phyloP scores from a whole-genome alignment of 2,329 filamentous ascomycete genomes.

The Cordyceps fumosorosea region DNA sequence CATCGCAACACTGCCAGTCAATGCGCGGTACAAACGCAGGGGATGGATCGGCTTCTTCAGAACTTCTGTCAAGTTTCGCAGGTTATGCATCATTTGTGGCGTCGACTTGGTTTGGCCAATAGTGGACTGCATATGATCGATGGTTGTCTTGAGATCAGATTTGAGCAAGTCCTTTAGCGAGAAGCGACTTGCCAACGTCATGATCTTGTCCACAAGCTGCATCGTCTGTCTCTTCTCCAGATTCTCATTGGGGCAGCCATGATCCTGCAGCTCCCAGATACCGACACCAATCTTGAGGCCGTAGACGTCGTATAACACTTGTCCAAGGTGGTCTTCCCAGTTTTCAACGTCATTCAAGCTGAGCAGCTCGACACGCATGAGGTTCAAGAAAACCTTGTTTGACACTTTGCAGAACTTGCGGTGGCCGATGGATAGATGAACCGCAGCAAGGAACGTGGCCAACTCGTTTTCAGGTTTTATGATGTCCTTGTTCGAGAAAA shows the following conservation, averaged over 20 bases:
- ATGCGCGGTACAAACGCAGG: constrained; percentile 68
- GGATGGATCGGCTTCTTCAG: constrained; percentile 81
- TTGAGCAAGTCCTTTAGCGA: constrained; percentile 88
- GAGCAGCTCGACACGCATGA: constrained; percentile 81
- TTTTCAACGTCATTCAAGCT: constrained; percentile 69
- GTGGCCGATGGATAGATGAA: constrained; percentile 78
- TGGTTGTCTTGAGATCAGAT: constrained; percentile 80
- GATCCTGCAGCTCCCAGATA: constrained; percentile 63
- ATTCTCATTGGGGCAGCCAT: constrained; percentile 69
- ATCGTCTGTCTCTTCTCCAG: constrained; percentile 76
- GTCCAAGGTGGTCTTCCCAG: constrained; percentile 79
- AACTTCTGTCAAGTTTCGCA: constrained; percentile 73
- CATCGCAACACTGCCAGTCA: constrained; percentile 69
- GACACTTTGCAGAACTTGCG: constrained; percentile 80
- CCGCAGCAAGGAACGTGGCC: constrained; percentile 70
- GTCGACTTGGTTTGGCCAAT: constrained; percentile 74
- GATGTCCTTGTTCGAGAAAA: constrained; percentile 62
- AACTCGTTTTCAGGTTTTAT: constrained; percentile 62
- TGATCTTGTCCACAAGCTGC: constrained; percentile 76
- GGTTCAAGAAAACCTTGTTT: constrained; percentile 80
- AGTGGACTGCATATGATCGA: constrained; percentile 87
- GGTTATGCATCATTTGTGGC: constrained; percentile 78
- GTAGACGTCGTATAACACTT: constrained; percentile 77
- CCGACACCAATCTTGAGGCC: constrained; percentile 69
- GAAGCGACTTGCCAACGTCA: constrained; percentile 73